Evolutionary conservation across 495 filamentous ascomycete species (phyloP), one percentile per base, ranked within the genome.

Genomic region (Venustampulla echinocandica): DNA sequence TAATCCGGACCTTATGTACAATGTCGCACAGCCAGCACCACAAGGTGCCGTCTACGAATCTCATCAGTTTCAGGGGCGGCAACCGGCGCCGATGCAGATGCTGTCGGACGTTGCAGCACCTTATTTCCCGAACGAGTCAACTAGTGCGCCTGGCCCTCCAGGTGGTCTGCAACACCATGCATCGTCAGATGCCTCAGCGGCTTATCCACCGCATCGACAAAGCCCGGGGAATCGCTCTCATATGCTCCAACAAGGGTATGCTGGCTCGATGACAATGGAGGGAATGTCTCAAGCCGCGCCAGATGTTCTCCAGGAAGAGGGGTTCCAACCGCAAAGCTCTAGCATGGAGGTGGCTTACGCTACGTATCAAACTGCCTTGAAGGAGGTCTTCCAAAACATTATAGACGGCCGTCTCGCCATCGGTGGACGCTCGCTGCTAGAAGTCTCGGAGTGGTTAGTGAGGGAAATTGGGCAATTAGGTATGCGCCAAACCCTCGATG

Each of bases 371-470:
- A 71, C 68, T 36, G 77, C 77, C 4, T 62, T 97, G 39, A 79
- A 79, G 59, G 75, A 72, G 35, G 84, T 85, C 15, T 92, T 93
- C 57, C 79, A 84, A 53, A 75, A 84, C 50, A 82, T 82, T 43
- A 80, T 77, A 45, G 76, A 76, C 50, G 84, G 86, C n/a, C 65
- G 74, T 49, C 73, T 98, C 56, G 70, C 75, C 28, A 75, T 86
- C 44, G 86, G 88, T 24, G 82, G 81, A 52, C 69, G 71, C 50
- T 82, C 80, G 13, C 69, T 98, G 21, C 63, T 93, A 38, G 71
- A 80, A 46, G 76, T 95, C 53, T 93, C 89, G 18, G 77, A 85
- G 47, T 96, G 88, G 85, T 68, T 98, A 35, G 65, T 95, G 50
- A 74, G 80, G 34, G 83, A 90, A 64, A 86, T 85, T 27, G 79